phyloP scores from a whole-genome alignment of 108 stramenopile species.

The Nitzschia putrida region DNA sequence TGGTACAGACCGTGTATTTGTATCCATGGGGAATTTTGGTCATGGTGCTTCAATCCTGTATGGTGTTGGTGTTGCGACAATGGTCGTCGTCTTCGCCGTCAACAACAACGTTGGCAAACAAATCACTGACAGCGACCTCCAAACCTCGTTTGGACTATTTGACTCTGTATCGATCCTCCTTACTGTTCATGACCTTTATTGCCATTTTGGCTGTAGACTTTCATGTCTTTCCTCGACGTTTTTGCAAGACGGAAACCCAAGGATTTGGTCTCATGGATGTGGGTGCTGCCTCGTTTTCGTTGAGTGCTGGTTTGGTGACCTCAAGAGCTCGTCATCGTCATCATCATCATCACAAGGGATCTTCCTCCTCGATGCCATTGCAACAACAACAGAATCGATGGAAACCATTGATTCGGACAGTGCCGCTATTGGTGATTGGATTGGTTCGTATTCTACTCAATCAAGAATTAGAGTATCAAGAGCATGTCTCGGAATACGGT shows the following conservation, averaged over 20 bases:
- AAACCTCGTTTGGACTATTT: conserved; percentile 23
- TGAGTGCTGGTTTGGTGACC: conserved; percentile 74
- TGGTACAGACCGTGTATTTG: conserved; percentile 56
- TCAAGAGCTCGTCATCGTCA: conserved; percentile 3
- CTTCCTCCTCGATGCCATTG: too few relatives aligned
- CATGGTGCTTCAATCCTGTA: conserved; percentile 13
- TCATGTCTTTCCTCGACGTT: conserved; percentile 89
- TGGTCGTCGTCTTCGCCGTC: neutral
- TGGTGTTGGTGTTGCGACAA: neutral
- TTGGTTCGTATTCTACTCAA: conserved; percentile 66
- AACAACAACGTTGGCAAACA: conserved; percentile 6
- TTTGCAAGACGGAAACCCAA: conserved; percentile 87
- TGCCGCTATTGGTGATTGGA: conserved; percentile 69
- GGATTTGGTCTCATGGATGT: conserved; percentile 97
- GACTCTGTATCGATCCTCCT: conserved; percentile 67
- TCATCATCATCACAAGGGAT: neutral
- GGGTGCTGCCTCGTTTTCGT: conserved; percentile 89
- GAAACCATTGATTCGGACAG: conserved; percentile 42
- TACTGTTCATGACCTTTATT: conserved; percentile 80
- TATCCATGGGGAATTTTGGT: conserved; percentile 46
- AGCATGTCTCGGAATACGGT: conserved; percentile 97
- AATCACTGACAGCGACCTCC: neutral
- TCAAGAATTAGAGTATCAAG: conserved; percentile 89
- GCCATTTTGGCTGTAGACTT: conserved; percentile 94
- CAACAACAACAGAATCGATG: neutral